Evolutionary conservation across 139 green algal genomes (phyloP).

Genomic region (Chlamydomonas applanata): DNA sequence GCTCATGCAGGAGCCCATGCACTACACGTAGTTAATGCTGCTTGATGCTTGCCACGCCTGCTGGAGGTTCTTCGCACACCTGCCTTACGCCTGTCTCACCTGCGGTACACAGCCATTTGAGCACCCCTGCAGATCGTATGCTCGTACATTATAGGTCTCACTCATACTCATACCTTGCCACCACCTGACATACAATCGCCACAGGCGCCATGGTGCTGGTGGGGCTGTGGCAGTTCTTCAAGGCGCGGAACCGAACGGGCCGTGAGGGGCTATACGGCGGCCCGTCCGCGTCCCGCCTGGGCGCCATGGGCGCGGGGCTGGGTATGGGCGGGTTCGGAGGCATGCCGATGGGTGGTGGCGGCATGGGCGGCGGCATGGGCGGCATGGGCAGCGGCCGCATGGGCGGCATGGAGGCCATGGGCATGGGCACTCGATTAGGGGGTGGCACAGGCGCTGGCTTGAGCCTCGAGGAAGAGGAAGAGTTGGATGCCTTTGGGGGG

Average conservation of each 20-base stretch:
- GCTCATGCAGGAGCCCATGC: no score
- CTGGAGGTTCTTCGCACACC: no score
- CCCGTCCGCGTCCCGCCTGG: neutral
- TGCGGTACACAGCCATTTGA: no score
- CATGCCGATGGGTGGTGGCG: neutral
- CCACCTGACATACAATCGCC: neutral
- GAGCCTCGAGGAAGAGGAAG: neutral
- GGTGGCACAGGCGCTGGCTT: neutral
- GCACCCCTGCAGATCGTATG: no score
- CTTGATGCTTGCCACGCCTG: no score
- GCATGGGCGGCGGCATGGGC: neutral
- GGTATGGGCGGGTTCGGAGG: no score
- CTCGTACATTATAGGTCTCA: no score
- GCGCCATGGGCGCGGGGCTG: neutral
- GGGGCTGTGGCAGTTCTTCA: neutral
- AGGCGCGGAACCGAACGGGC: neutral
- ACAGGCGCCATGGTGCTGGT: neutral
- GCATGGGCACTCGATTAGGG: neutral
- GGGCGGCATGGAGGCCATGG: neutral
- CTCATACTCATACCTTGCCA: neutral
- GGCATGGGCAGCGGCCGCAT: conserved; percentile 1
- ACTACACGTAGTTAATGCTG: no score
- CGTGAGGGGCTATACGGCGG: neutral
- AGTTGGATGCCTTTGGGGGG: neutral
- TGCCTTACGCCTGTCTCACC: no score